Base-by-base conservation (phyloP, 2,329 filamentous ascomycete genomes). In the Stenocarpella maydis region DNA sequence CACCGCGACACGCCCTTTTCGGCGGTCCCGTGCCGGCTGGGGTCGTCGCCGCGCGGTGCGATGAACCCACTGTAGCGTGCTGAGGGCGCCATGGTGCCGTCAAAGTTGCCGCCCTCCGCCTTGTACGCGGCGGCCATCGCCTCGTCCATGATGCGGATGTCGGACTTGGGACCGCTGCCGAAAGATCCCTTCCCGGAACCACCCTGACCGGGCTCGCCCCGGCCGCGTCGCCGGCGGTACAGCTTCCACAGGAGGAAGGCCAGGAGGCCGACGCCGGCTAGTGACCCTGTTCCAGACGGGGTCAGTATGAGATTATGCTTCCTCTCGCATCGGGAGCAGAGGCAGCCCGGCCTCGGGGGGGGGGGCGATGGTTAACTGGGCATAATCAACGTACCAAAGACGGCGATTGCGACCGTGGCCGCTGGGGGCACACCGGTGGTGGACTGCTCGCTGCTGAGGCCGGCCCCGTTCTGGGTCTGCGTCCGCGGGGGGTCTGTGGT, bases 91-190 rank as follows among this genome's bases (percentile, higher is more conserved):
- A 19, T 45, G 26, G 10, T 21, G 6, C 24, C 21, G 26, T 31
- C n/a, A n/a, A n/a, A n/a, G n/a, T n/a, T 31, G 39, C 55, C 55
- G 39, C 26, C 26, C 55, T 60, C 55, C 3, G 39, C 39, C 39
- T 60, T 60, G 55, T 60, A 60, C 17, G n/a, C 55, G 55, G 55
- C 55, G 26, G 55, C 55, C 39, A 60, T 60, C 39, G 55, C 55
- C 55, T 31, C 39, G 2, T 60, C 55, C 55, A 60, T 60, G 24
- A 60, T 15, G 24, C 55, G 55, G 39, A 60, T 60, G 26, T 60
- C 55, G 26, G 55, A 60, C 55, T 60, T 60, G 41, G 55, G 55
- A 34, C 55, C 55, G 55, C 41, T 17, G 2, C 41, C 55, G 17
- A 28, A 47, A 6, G 5, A 47, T 12, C 21, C 39, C 55, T 61